Evolutionary conservation across 192 early-diverging fungal species (phyloP).

Genomic region (Funneliformis geosporum): DNA sequence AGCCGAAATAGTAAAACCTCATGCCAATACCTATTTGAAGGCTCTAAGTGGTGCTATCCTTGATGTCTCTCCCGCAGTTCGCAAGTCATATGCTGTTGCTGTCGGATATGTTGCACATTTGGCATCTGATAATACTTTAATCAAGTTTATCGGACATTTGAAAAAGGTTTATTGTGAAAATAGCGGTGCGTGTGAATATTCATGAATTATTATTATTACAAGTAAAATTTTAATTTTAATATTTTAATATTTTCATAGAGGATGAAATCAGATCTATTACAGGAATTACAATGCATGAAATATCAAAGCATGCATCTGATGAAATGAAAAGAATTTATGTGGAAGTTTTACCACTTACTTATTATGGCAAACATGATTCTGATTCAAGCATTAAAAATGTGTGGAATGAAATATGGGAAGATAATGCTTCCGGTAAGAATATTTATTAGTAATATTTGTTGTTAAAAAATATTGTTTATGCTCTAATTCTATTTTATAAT

Average conservation of each 20-base stretch:
- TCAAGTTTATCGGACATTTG: conserved; percentile 70
- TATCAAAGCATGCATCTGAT: conserved; percentile 67
- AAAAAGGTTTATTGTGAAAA: conserved; percentile 75
- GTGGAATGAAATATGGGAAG: conserved; percentile 80
- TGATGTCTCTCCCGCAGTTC: conserved; percentile 77
- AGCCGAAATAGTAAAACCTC: conserved; percentile 62
- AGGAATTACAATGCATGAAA: conserved; percentile 66
- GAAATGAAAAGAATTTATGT: conserved; percentile 53
- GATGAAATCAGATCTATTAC: conserved; percentile 70
- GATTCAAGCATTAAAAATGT: conserved; percentile 53
- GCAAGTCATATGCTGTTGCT: conserved; percentile 84
- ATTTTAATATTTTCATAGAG: conserved; percentile 45
- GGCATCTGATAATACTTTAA: conserved; percentile 56
- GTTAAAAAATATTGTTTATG: not conserved
- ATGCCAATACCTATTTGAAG: conserved; percentile 75
- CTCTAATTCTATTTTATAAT: not conserved
- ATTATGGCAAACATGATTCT: conserved; percentile 67
- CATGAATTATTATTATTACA: not conserved
- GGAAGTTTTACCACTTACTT: conserved; percentile 70
- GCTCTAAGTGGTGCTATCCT: conserved; percentile 73
- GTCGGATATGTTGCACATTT: conserved; percentile 77
- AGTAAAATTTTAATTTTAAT: not conserved
- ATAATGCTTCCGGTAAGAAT: conserved; percentile 61
- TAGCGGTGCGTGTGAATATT: conserved; percentile 41
- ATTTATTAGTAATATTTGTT: not conserved